These are phyloP conservation scores for Symbiodinium pilosum DNA, from an alignment of 73 alveolate species.

Conservation along the genomic window DNA sequence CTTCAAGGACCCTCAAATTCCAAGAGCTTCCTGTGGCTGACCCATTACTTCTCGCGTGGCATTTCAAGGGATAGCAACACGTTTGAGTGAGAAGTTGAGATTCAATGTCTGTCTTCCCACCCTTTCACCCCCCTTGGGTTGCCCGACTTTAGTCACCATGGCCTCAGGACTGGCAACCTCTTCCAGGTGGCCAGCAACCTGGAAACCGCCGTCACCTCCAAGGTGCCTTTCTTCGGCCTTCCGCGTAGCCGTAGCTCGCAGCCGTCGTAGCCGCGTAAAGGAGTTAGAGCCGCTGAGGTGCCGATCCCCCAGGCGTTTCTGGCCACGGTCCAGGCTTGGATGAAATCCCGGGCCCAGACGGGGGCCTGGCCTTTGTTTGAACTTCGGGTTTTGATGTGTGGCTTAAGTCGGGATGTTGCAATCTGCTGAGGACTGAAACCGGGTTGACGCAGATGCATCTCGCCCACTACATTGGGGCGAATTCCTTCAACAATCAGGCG, in stretches of 20 bases:
- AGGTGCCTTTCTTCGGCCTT: background rate
- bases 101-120: too few relatives aligned
- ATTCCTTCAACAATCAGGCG: constrained; percentile 52
- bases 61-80: too few relatives aligned
- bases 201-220: background rate
- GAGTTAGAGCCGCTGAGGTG: constrained; percentile 30
- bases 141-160: too few relatives aligned
- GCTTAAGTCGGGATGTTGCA: background rate
- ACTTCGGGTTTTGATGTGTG: background rate
- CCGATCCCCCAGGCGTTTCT: constrained; percentile 44
- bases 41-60: too few relatives aligned
- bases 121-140: too few relatives aligned
- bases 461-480: constrained; percentile 51
- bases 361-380: background rate
- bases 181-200: background rate
- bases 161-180: background rate
- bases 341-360: constrained; percentile 40
- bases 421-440: background rate
- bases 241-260: background rate
- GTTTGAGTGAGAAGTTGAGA: too few relatives aligned
- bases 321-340: constrained; percentile 57
- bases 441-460: constrained; percentile 61
- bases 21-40: too few relatives aligned
- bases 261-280: constrained; percentile 19
- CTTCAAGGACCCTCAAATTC: too few relatives aligned